Percentiles rank a stretch among this genome's conserved stretches.
These are phyloP conservation scores for Saccharomyces uvarum DNA, from an alignment of 1,139 yeast genomes.

Conservation along the genomic window DNA sequence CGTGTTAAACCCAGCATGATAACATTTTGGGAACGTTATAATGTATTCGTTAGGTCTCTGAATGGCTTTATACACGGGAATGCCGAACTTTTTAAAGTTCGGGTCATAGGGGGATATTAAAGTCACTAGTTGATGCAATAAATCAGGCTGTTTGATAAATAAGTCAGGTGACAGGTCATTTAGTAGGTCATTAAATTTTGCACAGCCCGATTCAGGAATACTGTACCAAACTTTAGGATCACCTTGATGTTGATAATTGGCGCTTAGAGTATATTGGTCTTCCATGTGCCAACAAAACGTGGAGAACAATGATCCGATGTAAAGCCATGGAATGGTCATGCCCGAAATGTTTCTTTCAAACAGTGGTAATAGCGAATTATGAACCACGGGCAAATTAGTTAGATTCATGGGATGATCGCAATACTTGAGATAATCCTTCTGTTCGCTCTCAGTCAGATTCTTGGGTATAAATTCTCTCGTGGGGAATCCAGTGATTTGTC, in stretches of 20 bases:
- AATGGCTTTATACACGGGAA: constrained; percentile 61
- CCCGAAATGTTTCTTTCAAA: constrained; percentile 62
- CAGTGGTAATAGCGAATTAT: constrained; percentile 55
- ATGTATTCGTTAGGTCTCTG: constrained; percentile 78
- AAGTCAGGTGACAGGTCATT: constrained; percentile 66
- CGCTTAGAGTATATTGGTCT: constrained; percentile 71
- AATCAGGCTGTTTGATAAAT: constrained; percentile 78
- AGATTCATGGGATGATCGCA: constrained; percentile 58
- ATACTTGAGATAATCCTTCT: constrained; percentile 34
- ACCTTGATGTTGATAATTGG: constrained; percentile 71
- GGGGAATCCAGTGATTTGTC: constrained; percentile 65
- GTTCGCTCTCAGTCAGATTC: constrained; percentile 29
- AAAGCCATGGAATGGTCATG: constrained; percentile 79
- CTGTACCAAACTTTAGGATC: constrained; percentile 76
- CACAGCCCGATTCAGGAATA: constrained; percentile 52
- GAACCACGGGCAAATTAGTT: constrained; percentile 57
- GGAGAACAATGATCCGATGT: constrained; percentile 63
- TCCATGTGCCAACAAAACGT: constrained; percentile 86
- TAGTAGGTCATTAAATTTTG: constrained; percentile 48
- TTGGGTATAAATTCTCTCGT: constrained; percentile 30
- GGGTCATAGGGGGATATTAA: constrained; percentile 57
- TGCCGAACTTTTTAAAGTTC: constrained; percentile 41
- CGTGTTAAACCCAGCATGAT: constrained; percentile 73
- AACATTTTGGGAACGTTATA: constrained; percentile 67
- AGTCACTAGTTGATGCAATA: constrained; percentile 79